These are phyloP conservation scores for Chytridium lagenaria DNA, from an alignment of 371 early-diverging fungal species.

Conservation along the genomic window DNA sequence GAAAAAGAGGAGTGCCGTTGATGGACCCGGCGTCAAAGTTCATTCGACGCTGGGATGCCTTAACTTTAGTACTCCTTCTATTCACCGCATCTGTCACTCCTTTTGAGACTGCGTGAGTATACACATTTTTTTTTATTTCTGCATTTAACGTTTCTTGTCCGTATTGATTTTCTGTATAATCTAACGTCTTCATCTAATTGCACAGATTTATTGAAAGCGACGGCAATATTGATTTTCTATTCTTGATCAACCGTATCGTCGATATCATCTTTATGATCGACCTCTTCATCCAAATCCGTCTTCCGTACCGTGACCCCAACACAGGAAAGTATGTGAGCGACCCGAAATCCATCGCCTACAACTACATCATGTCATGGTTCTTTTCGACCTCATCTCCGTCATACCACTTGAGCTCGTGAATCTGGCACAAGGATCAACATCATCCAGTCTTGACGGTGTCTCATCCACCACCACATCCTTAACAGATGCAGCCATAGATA, in stretches of 20 bases:
- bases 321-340: slow-evolving; percentile 50
- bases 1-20: slow-evolving; percentile 39
- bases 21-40: slow-evolving; percentile 45
- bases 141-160: too few relatives aligned
- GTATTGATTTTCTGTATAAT: neutral
- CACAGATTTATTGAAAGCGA: slow-evolving; percentile 25
- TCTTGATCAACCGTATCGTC: slow-evolving; percentile 49
- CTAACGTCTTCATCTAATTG: neutral
- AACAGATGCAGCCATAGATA: neutral
- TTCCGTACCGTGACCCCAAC: slow-evolving; percentile 49
- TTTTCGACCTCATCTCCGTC: slow-evolving; percentile 53
- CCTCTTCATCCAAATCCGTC: slow-evolving; percentile 56
- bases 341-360: slow-evolving; percentile 35
- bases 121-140: neutral
- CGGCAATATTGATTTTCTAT: slow-evolving; percentile 41
- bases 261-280: slow-evolving; percentile 56
- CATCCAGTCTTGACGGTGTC: neutral
- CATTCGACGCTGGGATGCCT: slow-evolving; percentile 53
- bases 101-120: slow-evolving; percentile 54
- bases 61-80: slow-evolving; percentile 48
- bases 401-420: slow-evolving; percentile 53
- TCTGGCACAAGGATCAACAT: slow-evolving; percentile 18
- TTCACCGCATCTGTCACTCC: slow-evolving; percentile 57
- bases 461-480: too few relatives aligned
- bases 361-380: slow-evolving; percentile 52